Conservation (phyloP, 129 eudicot genomes). For the Flaveria bidentis region DNA sequence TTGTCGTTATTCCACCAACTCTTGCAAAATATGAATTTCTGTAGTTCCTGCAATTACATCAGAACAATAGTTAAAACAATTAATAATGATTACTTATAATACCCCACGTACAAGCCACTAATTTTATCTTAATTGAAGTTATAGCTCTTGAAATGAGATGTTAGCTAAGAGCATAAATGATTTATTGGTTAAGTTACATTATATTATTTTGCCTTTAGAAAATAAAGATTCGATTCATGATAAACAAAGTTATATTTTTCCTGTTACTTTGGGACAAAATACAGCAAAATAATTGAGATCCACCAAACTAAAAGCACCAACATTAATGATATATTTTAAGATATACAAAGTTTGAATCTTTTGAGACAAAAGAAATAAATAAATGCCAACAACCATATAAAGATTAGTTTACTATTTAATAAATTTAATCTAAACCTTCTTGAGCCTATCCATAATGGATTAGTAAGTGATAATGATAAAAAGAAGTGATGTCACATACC, state of each 20-base stretch:
- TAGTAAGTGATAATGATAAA: no score
- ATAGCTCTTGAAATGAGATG: background rate
- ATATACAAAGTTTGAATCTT: background rate
- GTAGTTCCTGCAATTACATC: conserved; percentile 67
- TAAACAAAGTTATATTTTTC: background rate
- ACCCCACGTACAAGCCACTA: background rate
- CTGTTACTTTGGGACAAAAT: background rate
- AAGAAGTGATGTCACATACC: no score
- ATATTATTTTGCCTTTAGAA: no score
- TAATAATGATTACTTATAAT: background rate
- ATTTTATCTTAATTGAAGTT: background rate
- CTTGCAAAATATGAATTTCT: conserved; percentile 92
- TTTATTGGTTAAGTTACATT: no score
- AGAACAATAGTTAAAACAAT: conserved; percentile 15
- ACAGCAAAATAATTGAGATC: conserved; percentile 16
- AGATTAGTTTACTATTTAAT: background rate
- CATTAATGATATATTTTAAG: background rate
- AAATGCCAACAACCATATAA: background rate
- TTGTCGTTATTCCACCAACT: conserved; percentile 84
- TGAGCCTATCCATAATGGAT: background rate
- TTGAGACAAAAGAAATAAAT: background rate
- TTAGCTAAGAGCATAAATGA: no score
- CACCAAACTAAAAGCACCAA: conserved; percentile 25
- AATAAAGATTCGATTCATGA: background rate
- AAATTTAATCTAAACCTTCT: background rate